Conservation (phyloP, 140 eudicot species). For the Senecio squalidus region DNA sequence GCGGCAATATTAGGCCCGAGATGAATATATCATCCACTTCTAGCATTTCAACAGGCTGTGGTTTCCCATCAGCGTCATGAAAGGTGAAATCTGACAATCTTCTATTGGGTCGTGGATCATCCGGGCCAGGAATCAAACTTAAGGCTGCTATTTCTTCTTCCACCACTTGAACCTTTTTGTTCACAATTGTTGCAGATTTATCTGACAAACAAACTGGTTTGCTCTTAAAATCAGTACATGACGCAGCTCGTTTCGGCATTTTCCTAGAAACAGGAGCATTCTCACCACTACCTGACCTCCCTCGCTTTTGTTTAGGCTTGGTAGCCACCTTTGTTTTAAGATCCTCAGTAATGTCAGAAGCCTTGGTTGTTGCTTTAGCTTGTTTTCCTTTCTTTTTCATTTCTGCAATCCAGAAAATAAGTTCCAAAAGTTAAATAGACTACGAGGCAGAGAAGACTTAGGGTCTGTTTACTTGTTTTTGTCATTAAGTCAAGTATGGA, state of each 20-base stretch:
- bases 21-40: conserved; percentile 57
- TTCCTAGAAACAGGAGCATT: conserved; percentile 26
- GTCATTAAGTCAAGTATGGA: too few relatives aligned
- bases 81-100: conserved; percentile 52
- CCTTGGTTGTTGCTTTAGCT: conserved; percentile 16
- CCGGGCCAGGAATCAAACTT: conserved; percentile 55
- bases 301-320: conserved; percentile 36
- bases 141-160: conserved; percentile 49
- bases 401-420: not conserved
- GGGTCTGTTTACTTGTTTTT: too few relatives aligned
- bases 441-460: not conserved
- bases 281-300: conserved; percentile 16
- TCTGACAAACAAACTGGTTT: conserved; percentile 35
- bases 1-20: conserved; percentile 54
- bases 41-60: conserved; percentile 68
- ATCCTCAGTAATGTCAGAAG: conserved; percentile 24
- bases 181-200: conserved; percentile 30
- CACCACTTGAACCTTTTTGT: conserved; percentile 38
- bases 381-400: not conserved
- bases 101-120: conserved; percentile 55
- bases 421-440: not conserved
- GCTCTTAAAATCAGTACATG: conserved; percentile 43
- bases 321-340: conserved; percentile 1
- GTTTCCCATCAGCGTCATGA: conserved; percentile 46
- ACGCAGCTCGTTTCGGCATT: conserved; percentile 55